Evolutionary conservation across 2,329 filamentous ascomycete species (phyloP), one percentile per base, ranked within the genome.

Genomic region (Aspergillus amoenus): DNA sequence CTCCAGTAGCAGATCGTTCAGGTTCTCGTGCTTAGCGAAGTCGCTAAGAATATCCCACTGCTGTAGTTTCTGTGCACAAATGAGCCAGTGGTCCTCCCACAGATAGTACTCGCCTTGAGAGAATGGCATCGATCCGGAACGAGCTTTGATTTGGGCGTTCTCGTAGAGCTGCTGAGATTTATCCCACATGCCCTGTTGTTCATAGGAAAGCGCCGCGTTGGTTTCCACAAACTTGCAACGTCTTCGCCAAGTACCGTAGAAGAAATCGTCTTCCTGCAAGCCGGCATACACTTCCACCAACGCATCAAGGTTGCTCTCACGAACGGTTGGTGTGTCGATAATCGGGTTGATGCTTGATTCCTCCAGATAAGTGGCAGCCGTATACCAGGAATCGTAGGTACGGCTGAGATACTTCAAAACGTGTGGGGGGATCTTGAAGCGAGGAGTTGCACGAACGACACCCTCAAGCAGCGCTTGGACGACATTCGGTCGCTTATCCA

Each of bases 131-230:
- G 93, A 91, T 51, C 93, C 94, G 0, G 93, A 97, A 46, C 95
- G 86, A 44, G 95, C 94, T 74, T 97, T 99, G 73, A 99, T 91
- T 74, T 99, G 95, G 0, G 95, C 94, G 55, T 88, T 88, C 74
- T 99, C 94, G 73, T 97, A 99, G 79, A 97, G 88, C 69, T 90
- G 90, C 76, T 99, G 95, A 1, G 95, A 93, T 76, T 97, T 97
- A 68, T 99, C 94, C 95, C 94, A 99, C 85, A 97, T 96, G 47
- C 94, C 94, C 67, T 96, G 96, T 72, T 99, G 95, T 77, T 99
- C 95, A 66, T 97, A 99, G 0, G 94, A 99, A 7, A 99, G 80
- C 1, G 93, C 94, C 13, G 94, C 91, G 70, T 99, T 99, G 8
- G 93, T 97, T 79, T 99, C 95, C 5, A 99, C 89, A 69, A 96